phyloP scores from a whole-genome alignment of 768 basidiomycete species.

The Kwoniella mangroviensis region DNA sequence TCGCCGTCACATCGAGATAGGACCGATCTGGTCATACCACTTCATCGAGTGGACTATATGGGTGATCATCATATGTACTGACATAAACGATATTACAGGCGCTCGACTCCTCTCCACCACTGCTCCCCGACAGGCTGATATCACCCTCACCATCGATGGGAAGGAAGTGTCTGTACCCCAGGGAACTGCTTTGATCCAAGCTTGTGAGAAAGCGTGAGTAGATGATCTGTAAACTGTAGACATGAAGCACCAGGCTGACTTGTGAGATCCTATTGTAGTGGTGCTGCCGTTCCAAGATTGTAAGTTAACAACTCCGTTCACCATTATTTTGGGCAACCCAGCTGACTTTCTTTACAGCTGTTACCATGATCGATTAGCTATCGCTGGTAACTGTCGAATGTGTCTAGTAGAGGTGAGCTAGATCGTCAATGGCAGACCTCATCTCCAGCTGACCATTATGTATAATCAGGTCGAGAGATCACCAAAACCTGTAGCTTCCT shows the following conservation, averaged over 20 bases:
- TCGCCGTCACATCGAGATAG: slow-evolving; percentile 4
- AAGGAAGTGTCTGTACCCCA: slow-evolving; percentile 97
- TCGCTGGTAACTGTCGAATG: slow-evolving; percentile 99
- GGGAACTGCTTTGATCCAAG: slow-evolving; percentile 92
- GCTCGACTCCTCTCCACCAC: slow-evolving; percentile 50
- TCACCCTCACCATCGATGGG: slow-evolving; percentile 93
- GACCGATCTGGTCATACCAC: not conserved
- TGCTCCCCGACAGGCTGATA: slow-evolving; percentile 56
- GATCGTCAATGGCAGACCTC: not conserved
- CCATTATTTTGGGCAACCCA: too few species aligned
- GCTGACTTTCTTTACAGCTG: slow-evolving; percentile 32
- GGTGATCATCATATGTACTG: not conserved
- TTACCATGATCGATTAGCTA: slow-evolving; percentile 72
- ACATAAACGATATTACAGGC: slow-evolving; percentile 13
- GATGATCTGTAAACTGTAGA: too few species aligned
- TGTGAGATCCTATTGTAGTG: slow-evolving; percentile 58
- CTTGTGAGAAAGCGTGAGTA: slow-evolving; percentile 66
- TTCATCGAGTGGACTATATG: not conserved
- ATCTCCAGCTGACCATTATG: not conserved
- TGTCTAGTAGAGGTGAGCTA: slow-evolving; percentile 82
- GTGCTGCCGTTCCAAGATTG: slow-evolving; percentile 57
- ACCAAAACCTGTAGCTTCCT: slow-evolving; percentile 92
- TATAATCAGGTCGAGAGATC: slow-evolving; percentile 73
- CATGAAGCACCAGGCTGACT: slow-evolving; percentile 19
- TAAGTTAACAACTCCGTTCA: slow-evolving; percentile 62